Base-by-base conservation (phyloP, 108 stramenopile genomes). In the Poteriospumella lacustris region DNA sequence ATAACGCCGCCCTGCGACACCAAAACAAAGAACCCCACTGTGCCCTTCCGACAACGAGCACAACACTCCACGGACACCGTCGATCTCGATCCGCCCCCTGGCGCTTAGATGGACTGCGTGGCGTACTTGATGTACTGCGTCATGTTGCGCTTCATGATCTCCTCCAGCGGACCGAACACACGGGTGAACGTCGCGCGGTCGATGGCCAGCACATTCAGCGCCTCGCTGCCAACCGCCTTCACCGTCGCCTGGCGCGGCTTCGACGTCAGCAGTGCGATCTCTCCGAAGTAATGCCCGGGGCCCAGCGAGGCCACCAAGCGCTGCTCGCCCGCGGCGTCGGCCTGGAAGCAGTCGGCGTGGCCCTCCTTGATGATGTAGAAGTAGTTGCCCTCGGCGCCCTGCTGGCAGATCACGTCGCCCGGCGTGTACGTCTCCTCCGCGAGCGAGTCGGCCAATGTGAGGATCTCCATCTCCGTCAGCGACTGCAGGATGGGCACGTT, bases 161-260 rank as follows among this genome's bases (percentile, higher is more conserved):
- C 88, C 67, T 88, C 78, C 58, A 91, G 58, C 5, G 89, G 81
- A 5, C 88, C 90, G 68, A 91, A 82, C 43, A 90, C 84, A 2
- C 89, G 83, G 62, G 88, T 88, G 89, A 91, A 91, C 0, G 91
- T 91, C 42, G 58, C 64, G 26, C 89, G 87, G 62, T 90, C 88
- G 3, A 91, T n/a, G 0, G 89, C 84, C 39, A 91, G 79, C 33
- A 89, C 80, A 64, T 77, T 82, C 62, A 89, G 58, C 31, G 58
- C 29, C n/a, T n/a, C n/a, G n/a, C n/a, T n/a, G 3, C 87, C 90
- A 1, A 78, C 76, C 42, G 89, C 86, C 33, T 78, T 87, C 0
- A 91, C 89, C 31, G 90, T 91, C 31, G 90, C 91, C 78, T 90
- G 90, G 39, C 91, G 76, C 1, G 87, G 78, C 58, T 90, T 88